A percentile compares a stretch with the other conserved stretches of the same genome.
Conservation (phyloP, 306 rosid genomes). For the Glycine latifolia region DNA sequence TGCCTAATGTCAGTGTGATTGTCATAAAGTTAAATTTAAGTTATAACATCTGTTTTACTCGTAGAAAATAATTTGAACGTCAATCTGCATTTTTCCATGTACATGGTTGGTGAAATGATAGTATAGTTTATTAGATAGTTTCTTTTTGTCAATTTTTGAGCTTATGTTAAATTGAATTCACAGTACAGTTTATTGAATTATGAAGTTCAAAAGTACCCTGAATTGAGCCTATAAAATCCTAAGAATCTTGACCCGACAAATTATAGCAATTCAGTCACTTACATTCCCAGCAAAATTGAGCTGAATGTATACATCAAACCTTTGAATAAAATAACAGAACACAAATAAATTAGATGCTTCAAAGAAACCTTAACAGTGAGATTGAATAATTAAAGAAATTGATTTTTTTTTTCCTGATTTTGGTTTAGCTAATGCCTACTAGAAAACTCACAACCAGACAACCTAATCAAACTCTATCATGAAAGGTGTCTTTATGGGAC, state of each 20-base stretch:
- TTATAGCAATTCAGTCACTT: constrained; percentile 10
- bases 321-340: constrained; percentile 32
- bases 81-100: too few species aligned
- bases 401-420: not conserved
- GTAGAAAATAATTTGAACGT: too few species aligned
- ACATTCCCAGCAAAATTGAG: constrained; percentile 51
- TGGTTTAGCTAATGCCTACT: constrained; percentile 17
- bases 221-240: too few species aligned
- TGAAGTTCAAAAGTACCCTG: too few species aligned
- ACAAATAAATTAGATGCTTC: not conserved
- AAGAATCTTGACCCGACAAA: not conserved
- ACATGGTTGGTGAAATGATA: too few species aligned
- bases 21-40: too few species aligned
- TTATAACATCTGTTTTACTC: too few species aligned
- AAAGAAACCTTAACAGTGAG: not conserved
- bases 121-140: too few species aligned
- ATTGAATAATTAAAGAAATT: constrained; percentile 32
- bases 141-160: too few species aligned
- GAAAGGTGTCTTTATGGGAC: constrained; percentile 30
- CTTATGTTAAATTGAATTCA: too few species aligned
- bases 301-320: constrained; percentile 25
- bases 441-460: constrained; percentile 9
- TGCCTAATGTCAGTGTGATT: too few species aligned
- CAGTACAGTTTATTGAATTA: too few species aligned
- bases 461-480: constrained; percentile 41